These are phyloP conservation scores for Diplodia corticola DNA, from an alignment of 2,329 filamentous ascomycete species.

Conservation along the genomic window DNA sequence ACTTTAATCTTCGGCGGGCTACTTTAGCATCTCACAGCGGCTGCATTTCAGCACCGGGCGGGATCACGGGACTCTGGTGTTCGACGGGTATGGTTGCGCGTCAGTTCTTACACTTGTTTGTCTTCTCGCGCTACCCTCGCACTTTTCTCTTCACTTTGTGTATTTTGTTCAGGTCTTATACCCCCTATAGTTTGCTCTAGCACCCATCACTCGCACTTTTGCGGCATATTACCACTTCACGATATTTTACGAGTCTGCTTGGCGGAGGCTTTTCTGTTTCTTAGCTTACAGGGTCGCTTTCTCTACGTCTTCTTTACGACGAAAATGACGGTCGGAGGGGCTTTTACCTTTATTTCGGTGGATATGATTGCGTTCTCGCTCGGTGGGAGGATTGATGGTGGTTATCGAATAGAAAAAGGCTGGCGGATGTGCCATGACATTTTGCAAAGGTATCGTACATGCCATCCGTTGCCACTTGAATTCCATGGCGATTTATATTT, in stretches of 20 bases:
- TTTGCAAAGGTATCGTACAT: not conserved
- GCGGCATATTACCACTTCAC: not conserved
- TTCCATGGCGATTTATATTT: not conserved
- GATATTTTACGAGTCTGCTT: conserved; percentile 2
- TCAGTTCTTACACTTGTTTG: not conserved
- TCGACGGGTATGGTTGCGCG: not conserved
- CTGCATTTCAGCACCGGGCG: not conserved
- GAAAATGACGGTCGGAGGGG: not conserved
- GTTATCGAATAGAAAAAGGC: not conserved
- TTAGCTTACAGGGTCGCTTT: not conserved
- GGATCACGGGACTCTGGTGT: not conserved
- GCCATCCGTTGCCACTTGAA: not conserved
- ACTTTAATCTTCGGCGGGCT: not conserved
- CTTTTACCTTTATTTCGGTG: not conserved
- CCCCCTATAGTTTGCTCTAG: conserved; percentile 16
- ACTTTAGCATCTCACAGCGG: not conserved
- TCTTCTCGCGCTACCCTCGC: not conserved
- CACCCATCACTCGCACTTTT: not conserved
- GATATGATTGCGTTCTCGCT: not conserved
- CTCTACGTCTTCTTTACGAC: not conserved
- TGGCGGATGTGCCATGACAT: not conserved
- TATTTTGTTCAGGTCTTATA: conserved; percentile 18
- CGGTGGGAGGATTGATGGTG: not conserved
- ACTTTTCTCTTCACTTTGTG: not conserved
- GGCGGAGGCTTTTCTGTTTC: not conserved